A percentile compares a stretch with the other conserved stretches of the same genome.
phyloP scores from a whole-genome alignment of 805 yeast species.

The Saccharomycopsis schoenii region DNA sequence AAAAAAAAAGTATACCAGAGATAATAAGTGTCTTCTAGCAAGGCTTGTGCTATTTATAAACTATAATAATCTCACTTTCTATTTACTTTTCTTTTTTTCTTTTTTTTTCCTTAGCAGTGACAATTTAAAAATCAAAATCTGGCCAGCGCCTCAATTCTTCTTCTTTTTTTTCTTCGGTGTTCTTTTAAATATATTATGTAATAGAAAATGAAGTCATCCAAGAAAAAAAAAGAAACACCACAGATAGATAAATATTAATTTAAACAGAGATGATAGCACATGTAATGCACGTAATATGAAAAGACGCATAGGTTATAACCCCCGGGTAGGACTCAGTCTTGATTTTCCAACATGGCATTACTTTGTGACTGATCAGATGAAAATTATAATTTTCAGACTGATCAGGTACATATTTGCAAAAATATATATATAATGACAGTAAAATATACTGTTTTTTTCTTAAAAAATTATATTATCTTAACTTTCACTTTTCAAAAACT shows the following conservation, averaged over 20 bases:
- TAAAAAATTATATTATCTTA: too few species aligned
- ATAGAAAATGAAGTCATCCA: background rate
- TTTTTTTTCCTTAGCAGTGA: background rate
- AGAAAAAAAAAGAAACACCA: background rate
- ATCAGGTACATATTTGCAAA: background rate
- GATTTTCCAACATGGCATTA: background rate
- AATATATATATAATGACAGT: too few species aligned
- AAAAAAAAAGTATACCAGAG: too few species aligned
- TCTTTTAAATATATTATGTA: background rate
- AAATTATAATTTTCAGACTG: background rate
- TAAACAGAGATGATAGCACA: background rate
- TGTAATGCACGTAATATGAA: too few species aligned
- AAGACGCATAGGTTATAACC: background rate
- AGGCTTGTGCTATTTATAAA: background rate
- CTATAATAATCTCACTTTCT: background rate
- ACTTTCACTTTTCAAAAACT: background rate
- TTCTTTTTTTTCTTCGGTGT: background rate
- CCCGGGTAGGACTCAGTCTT: background rate
- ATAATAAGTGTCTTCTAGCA: too few species aligned
- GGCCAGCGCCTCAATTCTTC: background rate
- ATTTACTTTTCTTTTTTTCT: background rate
- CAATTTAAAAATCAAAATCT: background rate
- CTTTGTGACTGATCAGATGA: background rate
- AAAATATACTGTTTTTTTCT: too few species aligned
- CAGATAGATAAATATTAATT: background rate